A percentile compares a stretch with the other conserved stretches of the same genome.
Evolutionary conservation across 2,329 filamentous ascomycete species (phyloP).

Genomic region (Arthroderma uncinatum): DNA sequence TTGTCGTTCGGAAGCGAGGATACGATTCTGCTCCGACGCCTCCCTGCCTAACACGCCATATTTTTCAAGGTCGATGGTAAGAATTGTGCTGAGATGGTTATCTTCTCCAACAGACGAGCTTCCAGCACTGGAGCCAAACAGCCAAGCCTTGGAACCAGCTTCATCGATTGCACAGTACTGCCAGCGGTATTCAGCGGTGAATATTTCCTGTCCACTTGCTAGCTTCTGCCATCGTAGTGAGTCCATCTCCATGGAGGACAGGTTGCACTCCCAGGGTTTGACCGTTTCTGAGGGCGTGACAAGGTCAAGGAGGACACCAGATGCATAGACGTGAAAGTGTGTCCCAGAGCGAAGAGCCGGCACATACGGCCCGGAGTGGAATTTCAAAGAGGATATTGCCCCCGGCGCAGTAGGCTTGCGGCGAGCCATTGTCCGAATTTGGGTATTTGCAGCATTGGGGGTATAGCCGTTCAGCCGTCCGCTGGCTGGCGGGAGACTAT

Average conservation of each 20-base stretch:
- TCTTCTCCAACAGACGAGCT: conserved; percentile 63
- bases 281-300: conserved; percentile 85
- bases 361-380: conserved; percentile 73
- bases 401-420: conserved; percentile 58
- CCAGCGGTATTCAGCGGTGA: conserved; percentile 86
- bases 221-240: conserved; percentile 88
- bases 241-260: conserved; percentile 79
- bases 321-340: conserved; percentile 92
- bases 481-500: conserved; percentile 27
- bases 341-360: conserved; percentile 82
- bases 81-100: conserved; percentile 86
- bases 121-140: conserved; percentile 73
- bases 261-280: conserved; percentile 72
- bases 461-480: conserved; percentile 49
- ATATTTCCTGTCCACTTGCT: conserved; percentile 87
- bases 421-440: conserved; percentile 44
- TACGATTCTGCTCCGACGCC: conserved; percentile 36
- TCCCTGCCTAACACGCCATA: conserved; percentile 83
- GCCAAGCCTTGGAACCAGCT: conserved; percentile 90
- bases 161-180: conserved; percentile 96
- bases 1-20: conserved; percentile 45
- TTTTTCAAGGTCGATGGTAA: conserved; percentile 82
- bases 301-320: conserved; percentile 84
- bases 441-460: conserved; percentile 56
- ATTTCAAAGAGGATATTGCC: conserved; percentile 78